phyloP scores from a whole-genome alignment of 345 rosid genomes.

The Psidium guajava region DNA sequence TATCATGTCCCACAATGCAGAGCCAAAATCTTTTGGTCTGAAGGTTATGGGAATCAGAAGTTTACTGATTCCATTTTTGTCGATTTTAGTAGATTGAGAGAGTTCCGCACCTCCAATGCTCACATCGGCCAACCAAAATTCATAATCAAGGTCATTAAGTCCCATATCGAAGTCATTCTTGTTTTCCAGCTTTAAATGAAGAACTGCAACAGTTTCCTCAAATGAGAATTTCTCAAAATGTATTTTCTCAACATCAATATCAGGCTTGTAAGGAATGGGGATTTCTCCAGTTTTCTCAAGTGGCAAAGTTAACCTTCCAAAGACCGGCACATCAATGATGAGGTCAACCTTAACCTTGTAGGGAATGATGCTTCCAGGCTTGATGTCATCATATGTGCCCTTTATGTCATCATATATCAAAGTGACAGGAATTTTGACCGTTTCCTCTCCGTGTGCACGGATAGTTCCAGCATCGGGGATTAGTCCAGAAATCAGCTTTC shows the following conservation, averaged over 20 bases:
- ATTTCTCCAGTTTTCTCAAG: constrained; percentile 94
- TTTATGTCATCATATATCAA: constrained; percentile 83
- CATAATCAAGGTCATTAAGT: constrained; percentile 72
- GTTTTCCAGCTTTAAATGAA: constrained; percentile 78
- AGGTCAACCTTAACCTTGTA: constrained; percentile 81
- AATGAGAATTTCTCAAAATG: constrained; percentile 65
- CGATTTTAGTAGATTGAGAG: constrained; percentile 44
- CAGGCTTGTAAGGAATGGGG: constrained; percentile 93
- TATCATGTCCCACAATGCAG: constrained; percentile 98
- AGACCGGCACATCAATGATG: constrained; percentile 72
- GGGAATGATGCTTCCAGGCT: constrained; percentile 88
- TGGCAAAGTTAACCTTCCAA: constrained; percentile 84
- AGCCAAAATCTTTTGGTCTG: constrained; percentile 93
- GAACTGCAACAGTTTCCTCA: constrained; percentile 82
- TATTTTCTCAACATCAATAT: constrained; percentile 75
- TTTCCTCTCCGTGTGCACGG: constrained; percentile 86
- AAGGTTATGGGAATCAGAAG: constrained; percentile 78
- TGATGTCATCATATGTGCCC: constrained; percentile 60
- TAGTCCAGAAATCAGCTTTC: constrained; percentile 81
- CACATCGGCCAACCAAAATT: constrained; percentile 62
- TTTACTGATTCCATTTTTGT: constrained; percentile 49
- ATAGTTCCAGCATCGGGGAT: constrained; percentile 95
- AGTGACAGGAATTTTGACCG: constrained; percentile 72
- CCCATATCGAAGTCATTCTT: constrained; percentile 86
- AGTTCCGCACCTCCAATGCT: constrained; percentile 79